A percentile compares a stretch with the other conserved stretches of the same genome.
phyloP scores from a whole-genome alignment of 495 filamentous ascomycete genomes.

The Penicillium roqueforti region DNA sequence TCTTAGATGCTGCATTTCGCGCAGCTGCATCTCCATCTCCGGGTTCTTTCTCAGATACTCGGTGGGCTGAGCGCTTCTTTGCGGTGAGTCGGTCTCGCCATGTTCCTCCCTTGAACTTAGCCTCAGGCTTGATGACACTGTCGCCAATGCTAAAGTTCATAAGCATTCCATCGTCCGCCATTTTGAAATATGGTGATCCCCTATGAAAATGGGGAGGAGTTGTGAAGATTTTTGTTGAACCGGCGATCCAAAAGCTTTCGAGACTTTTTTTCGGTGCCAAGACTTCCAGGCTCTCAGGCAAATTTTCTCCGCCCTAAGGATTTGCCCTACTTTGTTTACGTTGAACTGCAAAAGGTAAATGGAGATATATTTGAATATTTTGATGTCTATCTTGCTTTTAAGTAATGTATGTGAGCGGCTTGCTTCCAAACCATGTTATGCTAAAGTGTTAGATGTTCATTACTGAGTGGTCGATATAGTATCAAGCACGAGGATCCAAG shows the following conservation, averaged over 20 bases:
- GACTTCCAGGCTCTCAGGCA: constrained; percentile 22
- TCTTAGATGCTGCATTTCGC: constrained; percentile 22
- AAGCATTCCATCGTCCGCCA: constrained; percentile 94
- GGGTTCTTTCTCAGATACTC: constrained; percentile 30
- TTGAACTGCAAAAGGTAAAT: not conserved
- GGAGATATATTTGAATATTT: constrained; percentile 9
- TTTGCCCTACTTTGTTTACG: constrained; percentile 40
- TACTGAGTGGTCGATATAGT: not conserved
- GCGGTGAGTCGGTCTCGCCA: constrained; percentile 86
- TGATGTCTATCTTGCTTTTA: not conserved
- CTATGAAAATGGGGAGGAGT: constrained; percentile 1
- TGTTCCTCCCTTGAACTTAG: constrained; percentile 78
- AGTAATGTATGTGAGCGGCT: not conserved
- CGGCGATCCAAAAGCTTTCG: constrained; percentile 15
- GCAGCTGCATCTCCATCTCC: constrained; percentile 18
- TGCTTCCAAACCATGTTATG: not conserved
- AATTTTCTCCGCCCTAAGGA: constrained; percentile 36
- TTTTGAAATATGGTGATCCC: constrained; percentile 31
- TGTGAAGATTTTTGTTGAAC: constrained; percentile 10
- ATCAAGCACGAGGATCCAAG: constrained; percentile 45
- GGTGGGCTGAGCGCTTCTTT: constrained; percentile 62
- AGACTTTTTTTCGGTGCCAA: constrained; percentile 30
- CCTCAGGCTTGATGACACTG: constrained; percentile 52
- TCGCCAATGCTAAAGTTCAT: constrained; percentile 82
- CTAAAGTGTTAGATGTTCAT: not conserved